phyloP scores from a whole-genome alignment of 2,329 filamentous ascomycete genomes.

The Elsinoe perseae region DNA sequence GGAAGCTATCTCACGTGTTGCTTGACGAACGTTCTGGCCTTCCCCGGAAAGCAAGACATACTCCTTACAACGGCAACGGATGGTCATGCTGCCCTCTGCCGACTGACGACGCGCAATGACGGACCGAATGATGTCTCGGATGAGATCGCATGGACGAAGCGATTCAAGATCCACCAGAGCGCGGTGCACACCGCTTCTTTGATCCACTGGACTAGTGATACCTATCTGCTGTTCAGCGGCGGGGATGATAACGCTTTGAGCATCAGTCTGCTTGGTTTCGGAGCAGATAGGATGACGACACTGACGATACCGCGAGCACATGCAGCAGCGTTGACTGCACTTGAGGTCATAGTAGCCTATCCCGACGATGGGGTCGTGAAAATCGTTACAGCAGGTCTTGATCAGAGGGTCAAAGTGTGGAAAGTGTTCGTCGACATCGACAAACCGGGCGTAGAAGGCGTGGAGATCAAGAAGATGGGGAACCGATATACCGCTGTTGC shows the following conservation, averaged over 20 bases:
- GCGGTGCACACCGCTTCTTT: slow-evolving; percentile 57
- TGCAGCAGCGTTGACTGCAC: slow-evolving; percentile 59
- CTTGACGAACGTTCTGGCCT: slow-evolving; percentile 54
- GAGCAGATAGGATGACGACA: slow-evolving; percentile 20
- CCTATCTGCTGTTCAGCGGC: slow-evolving; percentile 58
- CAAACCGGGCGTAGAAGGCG: slow-evolving; percentile 21
- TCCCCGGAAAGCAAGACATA: slow-evolving; percentile 19
- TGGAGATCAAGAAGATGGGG: slow-evolving; percentile 28
- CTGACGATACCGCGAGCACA: slow-evolving; percentile 54
- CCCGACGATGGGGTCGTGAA: slow-evolving; percentile 14
- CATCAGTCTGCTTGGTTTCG: slow-evolving; percentile 34
- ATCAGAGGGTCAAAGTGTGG: slow-evolving; percentile 45
- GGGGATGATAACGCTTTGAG: slow-evolving; percentile 83
- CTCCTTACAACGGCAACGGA: slow-evolving; percentile 55
- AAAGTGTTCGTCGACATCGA: slow-evolving; percentile 25
- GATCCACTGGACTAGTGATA: slow-evolving; percentile 26
- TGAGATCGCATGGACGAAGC: slow-evolving; percentile 29
- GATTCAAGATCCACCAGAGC: slow-evolving; percentile 63
- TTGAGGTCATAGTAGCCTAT: slow-evolving; percentile 34
- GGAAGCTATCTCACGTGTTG: slow-evolving; percentile 50
- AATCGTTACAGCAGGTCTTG: slow-evolving; percentile 34
- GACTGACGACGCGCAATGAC: neutral
- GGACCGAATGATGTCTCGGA: neutral
- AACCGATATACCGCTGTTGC: slow-evolving; percentile 44
- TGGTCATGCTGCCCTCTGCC: slow-evolving; percentile 62